Conservation (phyloP, 2,329 filamentous ascomycete genomes). For the Verticillium dahliae region DNA sequence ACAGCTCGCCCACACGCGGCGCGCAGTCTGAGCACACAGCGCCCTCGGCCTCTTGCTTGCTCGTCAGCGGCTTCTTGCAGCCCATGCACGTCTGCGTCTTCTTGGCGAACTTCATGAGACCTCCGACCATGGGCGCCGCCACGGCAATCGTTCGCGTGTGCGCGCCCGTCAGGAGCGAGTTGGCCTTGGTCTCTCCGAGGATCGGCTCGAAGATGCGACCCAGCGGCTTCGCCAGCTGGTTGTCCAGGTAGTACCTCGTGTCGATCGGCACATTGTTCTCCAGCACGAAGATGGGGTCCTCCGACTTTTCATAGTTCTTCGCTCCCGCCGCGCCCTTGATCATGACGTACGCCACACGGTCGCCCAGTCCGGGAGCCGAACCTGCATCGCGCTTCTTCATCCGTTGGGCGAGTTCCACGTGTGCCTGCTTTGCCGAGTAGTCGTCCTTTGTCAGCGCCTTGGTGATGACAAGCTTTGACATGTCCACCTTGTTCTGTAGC, state of each 20-base stretch:
- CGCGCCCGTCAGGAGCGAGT: conserved; percentile 79
- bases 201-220: conserved; percentile 97
- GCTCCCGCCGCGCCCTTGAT: conserved; percentile 82
- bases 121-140: conserved; percentile 83
- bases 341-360: conserved; percentile 98
- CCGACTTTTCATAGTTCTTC: conserved; percentile 95
- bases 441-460: conserved; percentile 89
- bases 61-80: conserved; percentile 90
- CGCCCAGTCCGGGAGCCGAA: conserved; percentile 84
- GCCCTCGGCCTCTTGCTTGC: conserved; percentile 71
- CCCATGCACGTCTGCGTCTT: conserved; percentile 98
- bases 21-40: conserved; percentile 86
- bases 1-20: conserved; percentile 82
- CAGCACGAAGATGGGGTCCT: conserved; percentile 93
- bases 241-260: conserved; percentile 97
- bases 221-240: conserved; percentile 92
- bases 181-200: conserved; percentile 85
- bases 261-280: conserved; percentile 98
- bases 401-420: conserved; percentile 88
- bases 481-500: conserved; percentile 94
- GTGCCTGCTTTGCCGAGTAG: conserved; percentile 89
- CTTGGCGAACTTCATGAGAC: conserved; percentile 97
- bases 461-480: conserved; percentile 98
- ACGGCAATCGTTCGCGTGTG: conserved; percentile 94
- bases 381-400: conserved; percentile 97